Evolutionary conservation across 2,329 filamentous ascomycete genomes (phyloP).

Genomic region (Alternaria sp.): DNA sequence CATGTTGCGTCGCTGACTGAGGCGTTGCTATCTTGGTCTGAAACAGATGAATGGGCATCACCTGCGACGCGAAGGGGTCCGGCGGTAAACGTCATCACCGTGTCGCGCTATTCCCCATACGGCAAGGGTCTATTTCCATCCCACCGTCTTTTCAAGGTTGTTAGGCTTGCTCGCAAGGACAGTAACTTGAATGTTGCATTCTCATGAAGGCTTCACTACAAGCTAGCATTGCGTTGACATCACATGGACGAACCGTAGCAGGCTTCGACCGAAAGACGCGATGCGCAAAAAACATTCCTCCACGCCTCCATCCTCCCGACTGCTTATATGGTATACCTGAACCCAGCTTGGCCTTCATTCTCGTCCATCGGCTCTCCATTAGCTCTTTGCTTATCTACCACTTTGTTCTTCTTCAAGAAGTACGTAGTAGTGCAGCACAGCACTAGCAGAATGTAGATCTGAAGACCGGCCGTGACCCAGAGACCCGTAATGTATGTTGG

Average conservation of each 20-base stretch:
- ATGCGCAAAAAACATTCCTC: background rate
- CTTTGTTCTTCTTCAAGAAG: constrained; percentile 25
- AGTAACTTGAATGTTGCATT: background rate
- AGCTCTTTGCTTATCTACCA: constrained; percentile 13
- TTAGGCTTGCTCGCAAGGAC: background rate
- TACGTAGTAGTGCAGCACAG: constrained; percentile 14
- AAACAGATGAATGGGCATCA: constrained; percentile 5
- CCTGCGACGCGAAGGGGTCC: constrained; percentile 2
- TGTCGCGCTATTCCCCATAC: background rate
- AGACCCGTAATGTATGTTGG: constrained; percentile 28
- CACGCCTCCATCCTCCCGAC: background rate
- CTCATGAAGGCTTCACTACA: background rate
- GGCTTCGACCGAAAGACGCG: background rate
- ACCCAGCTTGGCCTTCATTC: constrained; percentile 28
- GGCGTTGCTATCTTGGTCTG: constrained; percentile 7
- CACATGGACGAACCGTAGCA: background rate
- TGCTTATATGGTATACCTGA: constrained; percentile 20
- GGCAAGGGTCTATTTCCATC: background rate
- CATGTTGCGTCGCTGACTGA: constrained; percentile 16
- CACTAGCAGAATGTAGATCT: constrained; percentile 24
- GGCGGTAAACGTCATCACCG: background rate
- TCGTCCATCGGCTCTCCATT: constrained; percentile 19
- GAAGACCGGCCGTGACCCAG: constrained; percentile 26
- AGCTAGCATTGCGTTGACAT: background rate
- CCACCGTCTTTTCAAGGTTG: background rate